Conservation (phyloP, 2,329 filamentous ascomycete genomes). For the Elsinoe ampelina region DNA sequence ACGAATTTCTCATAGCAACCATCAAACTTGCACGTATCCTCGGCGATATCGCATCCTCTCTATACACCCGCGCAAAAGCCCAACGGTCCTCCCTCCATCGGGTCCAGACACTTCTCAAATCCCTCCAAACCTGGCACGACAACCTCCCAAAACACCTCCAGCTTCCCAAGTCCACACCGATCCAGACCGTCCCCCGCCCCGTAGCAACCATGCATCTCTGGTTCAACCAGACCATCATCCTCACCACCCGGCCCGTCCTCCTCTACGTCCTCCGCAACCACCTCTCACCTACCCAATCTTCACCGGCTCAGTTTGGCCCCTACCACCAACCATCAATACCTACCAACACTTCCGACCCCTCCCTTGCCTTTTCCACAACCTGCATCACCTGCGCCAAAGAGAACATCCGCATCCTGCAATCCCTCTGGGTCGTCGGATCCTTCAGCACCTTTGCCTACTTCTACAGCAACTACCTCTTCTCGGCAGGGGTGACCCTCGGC, state of each 20-base stretch:
- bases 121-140: conserved; percentile 31
- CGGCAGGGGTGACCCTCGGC: conserved; percentile 36
- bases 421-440: conserved; percentile 40
- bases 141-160: conserved; percentile 28
- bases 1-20: conserved; percentile 31
- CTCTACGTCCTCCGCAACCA: conserved; percentile 25
- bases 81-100: conserved; percentile 27
- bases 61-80: conserved; percentile 25
- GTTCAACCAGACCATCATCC: conserved; percentile 28
- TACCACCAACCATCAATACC: conserved; percentile 12
- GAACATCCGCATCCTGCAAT: conserved; percentile 34
- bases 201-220: conserved; percentile 30
- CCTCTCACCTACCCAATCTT: not conserved
- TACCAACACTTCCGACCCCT: conserved; percentile 15
- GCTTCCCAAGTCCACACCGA: conserved; percentile 23
- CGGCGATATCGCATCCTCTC: conserved; percentile 21
- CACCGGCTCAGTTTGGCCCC: not conserved
- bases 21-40: conserved; percentile 32
- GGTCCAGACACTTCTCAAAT: conserved; percentile 29
- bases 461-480: conserved; percentile 41
- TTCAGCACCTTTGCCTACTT: conserved; percentile 42
- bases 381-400: conserved; percentile 39
- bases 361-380: conserved; percentile 21
- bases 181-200: conserved; percentile 18
- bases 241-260: conserved; percentile 28